These are phyloP conservation scores for Elongisporangium prolatum DNA, from an alignment of 352 stramenopile species.

Conservation along the genomic window DNA sequence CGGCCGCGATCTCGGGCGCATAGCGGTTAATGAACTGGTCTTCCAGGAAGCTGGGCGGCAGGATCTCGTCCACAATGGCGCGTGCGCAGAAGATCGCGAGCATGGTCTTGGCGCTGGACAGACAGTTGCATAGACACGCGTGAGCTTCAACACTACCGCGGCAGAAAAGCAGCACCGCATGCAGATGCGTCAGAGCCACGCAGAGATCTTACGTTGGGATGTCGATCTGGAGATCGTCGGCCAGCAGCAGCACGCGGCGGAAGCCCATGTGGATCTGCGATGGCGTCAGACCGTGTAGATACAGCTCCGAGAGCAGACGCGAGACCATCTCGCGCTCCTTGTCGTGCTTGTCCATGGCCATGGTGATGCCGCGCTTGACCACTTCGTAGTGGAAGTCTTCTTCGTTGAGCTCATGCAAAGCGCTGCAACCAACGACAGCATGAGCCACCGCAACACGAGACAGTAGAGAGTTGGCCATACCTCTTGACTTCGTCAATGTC, in stretches of 20 bases:
- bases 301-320: slow-evolving; percentile 90
- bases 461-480: slow-evolving; percentile 7
- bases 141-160: neutral
- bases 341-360: slow-evolving; percentile 93
- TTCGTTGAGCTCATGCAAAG: slow-evolving; percentile 59
- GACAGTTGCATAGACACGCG: slow-evolving; percentile 1
- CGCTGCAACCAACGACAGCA: slow-evolving; percentile 21
- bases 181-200: neutral
- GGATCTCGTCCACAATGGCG: slow-evolving; percentile 97
- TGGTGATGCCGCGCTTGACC: slow-evolving; percentile 94
- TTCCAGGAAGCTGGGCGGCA: slow-evolving; percentile 96
- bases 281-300: slow-evolving; percentile 83
- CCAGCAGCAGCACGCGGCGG: slow-evolving; percentile 92
- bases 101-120: slow-evolving; percentile 88
- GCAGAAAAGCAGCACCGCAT: neutral
- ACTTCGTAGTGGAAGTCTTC: slow-evolving; percentile 89
- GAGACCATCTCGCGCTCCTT: slow-evolving; percentile 91
- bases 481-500: slow-evolving; percentile 89
- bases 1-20: slow-evolving; percentile 92
- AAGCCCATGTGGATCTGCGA: slow-evolving; percentile 91
- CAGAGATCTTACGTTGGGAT: slow-evolving; percentile 65
- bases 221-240: slow-evolving; percentile 96
- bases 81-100: slow-evolving; percentile 96
- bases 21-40: slow-evolving; percentile 94
- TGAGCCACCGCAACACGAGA: neutral